Evolutionary conservation across 352 stramenopile species (phyloP).

Genomic region (Aphanomyces invadans): DNA sequence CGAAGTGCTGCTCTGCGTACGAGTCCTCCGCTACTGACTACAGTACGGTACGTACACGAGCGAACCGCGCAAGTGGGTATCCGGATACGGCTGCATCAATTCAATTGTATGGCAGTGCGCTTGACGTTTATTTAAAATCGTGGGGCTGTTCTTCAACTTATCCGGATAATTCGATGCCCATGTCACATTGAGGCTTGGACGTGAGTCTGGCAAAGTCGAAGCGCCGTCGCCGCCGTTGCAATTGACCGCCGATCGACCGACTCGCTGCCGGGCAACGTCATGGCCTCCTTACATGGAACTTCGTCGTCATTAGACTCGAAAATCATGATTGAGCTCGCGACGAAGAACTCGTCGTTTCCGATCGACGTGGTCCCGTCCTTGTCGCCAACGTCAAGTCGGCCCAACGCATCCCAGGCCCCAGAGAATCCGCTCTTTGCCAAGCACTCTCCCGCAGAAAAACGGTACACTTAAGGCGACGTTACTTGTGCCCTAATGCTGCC

Average conservation of each 20-base stretch:
- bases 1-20: too few relatives aligned
- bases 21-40: too few relatives aligned
- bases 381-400: too few relatives aligned
- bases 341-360: background rate
- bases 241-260: background rate
- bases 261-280: background rate
- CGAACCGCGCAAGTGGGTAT: too few relatives aligned
- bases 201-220: background rate
- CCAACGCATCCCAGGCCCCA: background rate
- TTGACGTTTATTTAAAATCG: too few relatives aligned
- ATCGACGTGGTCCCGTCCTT: too few relatives aligned
- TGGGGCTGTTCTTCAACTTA: background rate
- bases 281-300: background rate
- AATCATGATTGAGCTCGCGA: background rate
- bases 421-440: constrained; percentile 7
- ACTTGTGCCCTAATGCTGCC: too few relatives aligned
- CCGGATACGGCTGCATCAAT: too few relatives aligned
- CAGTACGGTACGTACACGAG: too few relatives aligned
- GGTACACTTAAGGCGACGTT: background rate
- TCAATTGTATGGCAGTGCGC: too few relatives aligned
- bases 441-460: background rate
- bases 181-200: background rate
- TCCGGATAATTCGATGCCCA: background rate
- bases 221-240: background rate
- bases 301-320: background rate